Evolutionary conservation across 139 green algal species (phyloP).

Genomic region (Raphidocelis subcapitata): DNA sequence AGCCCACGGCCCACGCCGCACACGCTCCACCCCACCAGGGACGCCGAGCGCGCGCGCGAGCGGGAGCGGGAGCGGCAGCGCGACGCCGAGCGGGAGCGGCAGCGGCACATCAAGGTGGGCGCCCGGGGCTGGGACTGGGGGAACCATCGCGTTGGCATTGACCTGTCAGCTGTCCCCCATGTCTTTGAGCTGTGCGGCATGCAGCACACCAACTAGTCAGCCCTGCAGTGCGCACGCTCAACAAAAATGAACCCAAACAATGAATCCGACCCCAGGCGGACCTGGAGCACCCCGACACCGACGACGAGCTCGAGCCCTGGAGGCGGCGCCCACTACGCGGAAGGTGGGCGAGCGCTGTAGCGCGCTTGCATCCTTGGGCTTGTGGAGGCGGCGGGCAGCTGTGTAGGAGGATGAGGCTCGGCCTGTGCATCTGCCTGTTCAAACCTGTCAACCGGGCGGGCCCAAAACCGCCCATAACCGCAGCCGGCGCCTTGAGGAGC

Average conservation of each 20-base stretch:
- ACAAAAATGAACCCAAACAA: too few species aligned
- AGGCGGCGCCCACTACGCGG: conserved; percentile 27
- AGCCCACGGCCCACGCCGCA: too few species aligned
- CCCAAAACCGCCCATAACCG: too few species aligned
- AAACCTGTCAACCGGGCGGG: too few species aligned
- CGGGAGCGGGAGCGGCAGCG: conserved; percentile 43
- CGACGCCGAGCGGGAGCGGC: conserved; percentile 40
- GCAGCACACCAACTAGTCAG: too few species aligned
- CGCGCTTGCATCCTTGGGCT: neutral
- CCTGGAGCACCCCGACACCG: conserved; percentile 48
- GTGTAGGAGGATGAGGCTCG: too few species aligned
- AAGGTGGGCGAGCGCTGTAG: conserved; percentile 1
- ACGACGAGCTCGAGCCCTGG: conserved; percentile 67
- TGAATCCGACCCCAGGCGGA: conserved; percentile 38
- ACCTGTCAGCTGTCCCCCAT: too few species aligned
- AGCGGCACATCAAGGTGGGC: conserved; percentile 30
- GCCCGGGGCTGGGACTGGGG: too few species aligned
- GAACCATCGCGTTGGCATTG: too few species aligned
- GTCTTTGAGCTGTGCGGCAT: too few species aligned
- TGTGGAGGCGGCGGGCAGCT: neutral
- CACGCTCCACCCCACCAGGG: conserved; percentile 18
- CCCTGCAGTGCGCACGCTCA: too few species aligned
- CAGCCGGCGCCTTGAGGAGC: conserved; percentile 50
- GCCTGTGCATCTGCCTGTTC: too few species aligned
- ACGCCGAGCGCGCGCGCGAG: conserved; percentile 25